Base-by-base conservation (phyloP, 257 asterid genomes). In the Scutellaria galericulata region DNA sequence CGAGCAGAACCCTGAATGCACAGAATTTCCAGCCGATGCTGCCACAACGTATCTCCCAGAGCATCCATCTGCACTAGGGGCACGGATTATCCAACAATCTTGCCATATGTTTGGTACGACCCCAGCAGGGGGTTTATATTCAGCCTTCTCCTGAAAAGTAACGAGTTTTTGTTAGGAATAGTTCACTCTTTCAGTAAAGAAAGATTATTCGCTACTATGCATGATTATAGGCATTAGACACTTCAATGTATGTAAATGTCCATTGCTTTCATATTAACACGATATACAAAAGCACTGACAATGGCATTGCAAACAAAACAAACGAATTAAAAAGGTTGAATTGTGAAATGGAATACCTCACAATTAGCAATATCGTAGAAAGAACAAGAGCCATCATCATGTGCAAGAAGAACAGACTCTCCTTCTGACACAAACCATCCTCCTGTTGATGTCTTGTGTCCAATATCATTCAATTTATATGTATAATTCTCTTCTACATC, bases 381-480 rank as follows among this genome's bases (percentile, higher is more conserved):
- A 42, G 96, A 85, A 75, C 98, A 92, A 6, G 89, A 86, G 40
- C 98, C 91, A 77, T 92, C 98, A 72, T 82, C 87, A 59, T 92
- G 98, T 68, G 91, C 89, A 48, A 92, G 94, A 71, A 92, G 88
- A 51, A 82, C 92, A 14, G 92, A 83, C 77, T 92, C 96, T 77
- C 96, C 98, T 79, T 88, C 96, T 0, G 96, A 90, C 45, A 92
- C 96, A 78, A 92, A 90, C 98, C 98, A 92, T 57, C 98, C 98
- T 76, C 90, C 90, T 4, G 96, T 90, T 39, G 96, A 80, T 57
- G 90, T 77, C 76, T 88, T 90, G 59, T 78, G 42, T 41, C 98
- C 94, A 40, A 92, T 90, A 55, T 82, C 90, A 66, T 69, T 85
- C 75, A 86, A 71, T 60, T 84, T 75, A 68, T 59, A 67, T 18